Evolutionary conservation across 2,329 filamentous ascomycete genomes (phyloP), one percentile per base, ranked within the genome.

Genomic region (Sphaceloma murrayae): DNA sequence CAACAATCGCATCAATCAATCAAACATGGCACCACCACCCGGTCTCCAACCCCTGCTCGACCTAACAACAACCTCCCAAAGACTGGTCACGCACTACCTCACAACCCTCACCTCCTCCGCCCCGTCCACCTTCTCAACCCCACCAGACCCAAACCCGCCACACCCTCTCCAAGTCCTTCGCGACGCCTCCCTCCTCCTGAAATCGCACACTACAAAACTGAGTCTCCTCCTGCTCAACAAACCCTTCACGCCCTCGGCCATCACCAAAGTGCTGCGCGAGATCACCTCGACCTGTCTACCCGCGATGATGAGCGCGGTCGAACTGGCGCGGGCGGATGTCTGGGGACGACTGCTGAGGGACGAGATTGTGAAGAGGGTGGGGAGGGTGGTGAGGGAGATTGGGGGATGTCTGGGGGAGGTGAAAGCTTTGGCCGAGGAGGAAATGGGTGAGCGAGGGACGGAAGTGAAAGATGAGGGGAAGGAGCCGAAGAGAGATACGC

Each of bases 141-240:
- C 49, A 4, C 31, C 51, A 9, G 24, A 40, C n/a, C 36, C 54
- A 49, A 45, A 62, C 57, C 52, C 57, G 63, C 59, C 58, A 3
- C 57, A 82, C 51, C 70, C 78, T 7, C 72, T 94, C 17, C 66
- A 77, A 10, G 72, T 89, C 47, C 77, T 88, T 24, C 74, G 75
- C 54, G 81, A 88, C 54, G 74, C 83, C 0, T 75, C 85, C 1
- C 75, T 72, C 18, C 70, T 93, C 4, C 76, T 94, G 48, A 80
- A 77, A 58, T 85, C 87, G 0, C 86, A 95, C 58, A 76, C 80
- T 1, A 94, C 87, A 4, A 94, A 94, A 51, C 72, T 95, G 18
- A 89, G 85, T 0, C 78, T 95, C 1, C 74, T 96, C 9, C 75
- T 91, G 1, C 82, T 93, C 56, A 94, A 85, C 56, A 75, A 85